Evolutionary conservation across 1,284 basidiomycete genomes (phyloP), one percentile per base, ranked within the genome.

Genomic region (Marasmius fiardii): DNA sequence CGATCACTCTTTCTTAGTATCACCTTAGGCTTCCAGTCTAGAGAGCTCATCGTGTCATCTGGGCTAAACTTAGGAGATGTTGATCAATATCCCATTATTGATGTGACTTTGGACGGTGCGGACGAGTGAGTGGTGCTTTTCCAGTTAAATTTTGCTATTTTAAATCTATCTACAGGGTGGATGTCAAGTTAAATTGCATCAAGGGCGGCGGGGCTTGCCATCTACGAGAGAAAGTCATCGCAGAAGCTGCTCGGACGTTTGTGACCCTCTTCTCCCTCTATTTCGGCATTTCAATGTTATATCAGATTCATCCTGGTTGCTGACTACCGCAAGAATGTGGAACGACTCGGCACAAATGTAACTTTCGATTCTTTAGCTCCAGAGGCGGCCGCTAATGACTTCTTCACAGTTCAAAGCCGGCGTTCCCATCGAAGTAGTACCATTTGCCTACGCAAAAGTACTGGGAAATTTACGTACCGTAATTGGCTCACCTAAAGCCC

Each of bases 131-230:
- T 78, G 3, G n/a, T 8, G 16, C 18, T 50, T 14, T 44, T 3
- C 3, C 50, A 18, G 43, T 54, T 51, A 18, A 39, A 53, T 10
- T 23, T 35, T 43, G 20, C 33, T 50, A 43, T 49, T 62, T 51
- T 16, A 26, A 45, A 44, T 35, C 28, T 37, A n/a, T n/a, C 33
- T 20, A 4, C 26, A 95, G 93, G 72, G 93, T 98, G 33, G 95
- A 98, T 72, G 72, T 79, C 43, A 74, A 86, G 39, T 78, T 99
- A 53, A 97, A 99, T 75, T 92, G 92, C 59, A 96, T 99, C 77
- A 99, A 99, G 74, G 96, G 96, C 12, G 96, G 96, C 55, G 96
- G 96, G 10, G 96, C 95, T 1, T 98, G 96, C 71, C 97, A 99
- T 65, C 74, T 99, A 34, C 85, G 95, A 35, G 97, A 99, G 74